Percentiles rank a stretch among this genome's conserved stretches.
Evolutionary conservation across 371 early-diverging fungal genomes (phyloP).

Genomic region (Coemansia sp.): DNA sequence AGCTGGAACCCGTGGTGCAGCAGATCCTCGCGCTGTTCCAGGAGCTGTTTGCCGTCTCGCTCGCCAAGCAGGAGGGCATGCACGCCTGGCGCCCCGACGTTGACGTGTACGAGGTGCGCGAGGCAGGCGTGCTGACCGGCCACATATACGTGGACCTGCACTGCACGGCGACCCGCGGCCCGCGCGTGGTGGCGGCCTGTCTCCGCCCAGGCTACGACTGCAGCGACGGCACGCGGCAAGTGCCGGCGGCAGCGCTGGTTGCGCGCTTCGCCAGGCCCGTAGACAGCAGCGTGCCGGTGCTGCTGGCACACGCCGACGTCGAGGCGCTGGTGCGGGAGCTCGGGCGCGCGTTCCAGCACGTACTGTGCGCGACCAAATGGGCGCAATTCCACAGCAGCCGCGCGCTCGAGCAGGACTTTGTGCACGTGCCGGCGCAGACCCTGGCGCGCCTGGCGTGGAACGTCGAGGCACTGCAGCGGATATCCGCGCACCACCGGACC

Average conservation of each 20-base stretch:
- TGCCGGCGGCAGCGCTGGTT: constrained; percentile 75
- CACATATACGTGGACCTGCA: constrained; percentile 74
- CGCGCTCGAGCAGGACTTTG: constrained; percentile 74
- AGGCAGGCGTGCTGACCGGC: constrained; percentile 58
- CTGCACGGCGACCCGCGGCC: constrained; percentile 71
- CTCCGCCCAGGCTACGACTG: constrained; percentile 59
- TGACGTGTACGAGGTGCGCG: constrained; percentile 58
- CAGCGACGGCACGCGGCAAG: constrained; percentile 52
- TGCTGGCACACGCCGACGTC: constrained; percentile 79
- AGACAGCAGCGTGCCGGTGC: constrained; percentile 59
- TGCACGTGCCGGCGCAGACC: constrained; percentile 83
- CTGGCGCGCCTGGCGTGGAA: constrained; percentile 80
- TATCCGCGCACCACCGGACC: constrained; percentile 67
- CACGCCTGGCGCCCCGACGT: constrained; percentile 59
- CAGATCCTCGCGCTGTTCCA: constrained; percentile 69
- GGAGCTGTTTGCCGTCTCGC: constrained; percentile 59
- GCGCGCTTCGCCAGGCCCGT: constrained; percentile 77
- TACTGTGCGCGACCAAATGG: constrained; percentile 65
- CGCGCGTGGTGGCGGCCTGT: constrained; percentile 64
- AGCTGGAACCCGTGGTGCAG: constrained; percentile 58
- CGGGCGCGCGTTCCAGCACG: constrained; percentile 76
- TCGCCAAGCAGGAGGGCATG: constrained; percentile 58
- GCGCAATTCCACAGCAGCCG: constrained; percentile 68
- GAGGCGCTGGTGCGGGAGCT: constrained; percentile 71
- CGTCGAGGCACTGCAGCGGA: constrained; percentile 58